Evolutionary conservation across 108 stramenopile species (phyloP).

Genomic region (Fragilaria crotonensis): DNA sequence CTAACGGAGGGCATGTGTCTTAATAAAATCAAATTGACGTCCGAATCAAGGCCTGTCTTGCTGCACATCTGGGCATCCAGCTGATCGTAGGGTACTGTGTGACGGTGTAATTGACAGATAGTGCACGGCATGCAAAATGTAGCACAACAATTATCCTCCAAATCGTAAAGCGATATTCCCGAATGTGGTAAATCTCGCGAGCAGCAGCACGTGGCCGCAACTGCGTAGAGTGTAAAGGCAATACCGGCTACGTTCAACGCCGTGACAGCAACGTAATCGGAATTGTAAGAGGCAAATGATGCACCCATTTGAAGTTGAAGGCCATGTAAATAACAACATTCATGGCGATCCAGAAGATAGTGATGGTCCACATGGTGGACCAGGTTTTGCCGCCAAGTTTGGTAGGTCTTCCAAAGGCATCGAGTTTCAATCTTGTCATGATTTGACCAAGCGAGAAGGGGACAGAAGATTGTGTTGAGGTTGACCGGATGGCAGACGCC

Average conservation of each 20-base stretch:
- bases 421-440: slow-evolving; percentile 56
- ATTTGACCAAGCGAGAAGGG: slow-evolving; percentile 68
- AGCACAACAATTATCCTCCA: slow-evolving; percentile 46
- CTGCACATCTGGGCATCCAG: slow-evolving; percentile 29
- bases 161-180: slow-evolving; percentile 27
- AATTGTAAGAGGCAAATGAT: slow-evolving; percentile 23
- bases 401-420: slow-evolving; percentile 54
- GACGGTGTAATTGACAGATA: slow-evolving; percentile 73
- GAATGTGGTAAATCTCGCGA: slow-evolving; percentile 59
- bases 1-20: no score
- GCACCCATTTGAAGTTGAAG: slow-evolving; percentile 29
- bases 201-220: slow-evolving; percentile 44
- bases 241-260: slow-evolving; percentile 39
- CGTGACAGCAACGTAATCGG: slow-evolving; percentile 31
- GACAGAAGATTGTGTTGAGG: slow-evolving; percentile 54
- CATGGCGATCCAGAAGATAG: slow-evolving; percentile 53
- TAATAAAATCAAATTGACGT: neutral
- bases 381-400: slow-evolving; percentile 36
- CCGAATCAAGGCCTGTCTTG: slow-evolving; percentile 16
- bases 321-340: slow-evolving; percentile 42
- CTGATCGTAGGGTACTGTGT: slow-evolving; percentile 64
- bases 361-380: slow-evolving; percentile 43
- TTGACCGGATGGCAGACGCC: slow-evolving; percentile 57
- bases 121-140: slow-evolving; percentile 60
- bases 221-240: slow-evolving; percentile 41